Evolutionary conservation across 345 rosid species (phyloP), one percentile per base, ranked within the genome.

Genomic region (Camelina laxa): DNA sequence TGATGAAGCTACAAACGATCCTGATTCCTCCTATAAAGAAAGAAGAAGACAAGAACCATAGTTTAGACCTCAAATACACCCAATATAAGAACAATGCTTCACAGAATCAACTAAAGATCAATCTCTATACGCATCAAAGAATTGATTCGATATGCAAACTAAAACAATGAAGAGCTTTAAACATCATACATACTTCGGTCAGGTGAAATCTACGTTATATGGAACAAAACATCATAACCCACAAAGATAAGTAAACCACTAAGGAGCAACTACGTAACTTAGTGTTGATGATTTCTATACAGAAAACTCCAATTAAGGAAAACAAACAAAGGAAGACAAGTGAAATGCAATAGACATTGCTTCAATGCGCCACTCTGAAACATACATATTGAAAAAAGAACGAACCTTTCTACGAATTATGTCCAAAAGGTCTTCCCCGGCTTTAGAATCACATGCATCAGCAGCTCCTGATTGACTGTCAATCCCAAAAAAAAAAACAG

Each of bases 341-440:
- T 31, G 36, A 54, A 53, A 54, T 15, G 13, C 7, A 47, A 55
- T 10, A 20, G 15, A 42, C 19, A 54, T 7, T 39, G 70, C 35
- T 53, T 63, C 33, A 31, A 35, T 14, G 54, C 22, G 49, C 9
- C 22, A 38, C 2, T 55, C 0, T 33, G 11, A 4, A 33, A n/a
- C 16, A 31, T 11, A 21, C 16, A 31, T 11, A 44, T 0, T 9
- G 11, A 3, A n/a, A 33, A 50, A 31, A 2, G 38, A 39, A 67
- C 42, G 6, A 76, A 87, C 96, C 96, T 80, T 84, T 39, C 80
- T 54, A 67, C 82, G 87, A 70, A 90, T 73, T 10, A 88, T 51
- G 74, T 90, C 96, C 13, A 88, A 81, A 75, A 90, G 87, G 48
- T 90, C 96, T n/a, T 86, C 60, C 56, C 88, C 87, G 36, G 81